phyloP scores from a whole-genome alignment of 2,329 filamentous ascomycete species.

The Zasmidium angulare region DNA sequence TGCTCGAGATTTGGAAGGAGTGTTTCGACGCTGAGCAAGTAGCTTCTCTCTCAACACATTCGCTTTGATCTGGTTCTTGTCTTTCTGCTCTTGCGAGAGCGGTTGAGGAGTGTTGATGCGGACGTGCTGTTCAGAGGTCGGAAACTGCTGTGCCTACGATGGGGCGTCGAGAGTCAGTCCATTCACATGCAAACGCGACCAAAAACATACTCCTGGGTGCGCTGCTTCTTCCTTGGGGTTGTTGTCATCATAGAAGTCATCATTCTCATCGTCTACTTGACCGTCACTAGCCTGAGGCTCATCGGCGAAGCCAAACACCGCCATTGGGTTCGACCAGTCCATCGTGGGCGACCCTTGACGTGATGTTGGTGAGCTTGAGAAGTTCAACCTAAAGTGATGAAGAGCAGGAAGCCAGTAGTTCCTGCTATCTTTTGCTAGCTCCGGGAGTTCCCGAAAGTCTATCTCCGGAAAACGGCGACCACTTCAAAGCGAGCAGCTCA shows the following conservation, averaged over 20 bases:
- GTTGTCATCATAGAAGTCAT: conserved; percentile 25
- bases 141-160: conserved; percentile 10
- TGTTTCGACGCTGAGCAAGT: conserved; percentile 25
- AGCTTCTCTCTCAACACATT: conserved; percentile 37
- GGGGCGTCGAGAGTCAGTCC: conserved; percentile 17
- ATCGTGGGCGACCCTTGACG: conserved; percentile 8
- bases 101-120: neutral
- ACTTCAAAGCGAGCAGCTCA: too few species aligned
- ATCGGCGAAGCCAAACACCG: conserved; percentile 11
- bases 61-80: conserved; percentile 26
- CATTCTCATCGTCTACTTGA: conserved; percentile 21
- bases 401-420: neutral
- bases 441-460: neutral
- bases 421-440: too few species aligned
- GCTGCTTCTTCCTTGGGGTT: conserved; percentile 11
- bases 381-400: neutral
- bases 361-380: neutral
- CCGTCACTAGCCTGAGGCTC: conserved; percentile 9
- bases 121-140: conserved; percentile 1
- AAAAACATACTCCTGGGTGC: conserved; percentile 19
- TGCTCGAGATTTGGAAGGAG: conserved; percentile 4
- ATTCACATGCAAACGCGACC: conserved; percentile 6
- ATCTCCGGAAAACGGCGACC: neutral
- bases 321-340: conserved; percentile 27
- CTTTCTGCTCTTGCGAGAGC: conserved; percentile 11